These are phyloP conservation scores for Boletus speciosus DNA, from an alignment of 768 basidiomycete genomes.

Conservation along the genomic window DNA sequence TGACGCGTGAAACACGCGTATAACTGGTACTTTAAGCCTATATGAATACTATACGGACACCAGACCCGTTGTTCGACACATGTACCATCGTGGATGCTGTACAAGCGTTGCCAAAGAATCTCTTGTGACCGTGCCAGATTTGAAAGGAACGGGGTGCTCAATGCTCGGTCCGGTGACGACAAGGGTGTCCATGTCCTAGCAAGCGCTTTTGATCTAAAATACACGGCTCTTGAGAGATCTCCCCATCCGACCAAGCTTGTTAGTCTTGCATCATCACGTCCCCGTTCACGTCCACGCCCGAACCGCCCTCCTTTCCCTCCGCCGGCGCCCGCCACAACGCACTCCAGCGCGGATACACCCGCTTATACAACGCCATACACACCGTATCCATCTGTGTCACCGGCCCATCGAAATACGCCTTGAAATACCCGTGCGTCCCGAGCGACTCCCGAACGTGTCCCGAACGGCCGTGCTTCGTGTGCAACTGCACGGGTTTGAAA, in stretches of 20 bases:
- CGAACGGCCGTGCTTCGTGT: slow-evolving; percentile 85
- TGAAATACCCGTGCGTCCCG: slow-evolving; percentile 97
- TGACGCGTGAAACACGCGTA: not conserved
- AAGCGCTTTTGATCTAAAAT: not conserved
- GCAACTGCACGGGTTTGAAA: slow-evolving; percentile 89
- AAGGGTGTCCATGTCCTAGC: too few species aligned
- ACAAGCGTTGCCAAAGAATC: not conserved
- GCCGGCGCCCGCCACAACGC: slow-evolving; percentile 41
- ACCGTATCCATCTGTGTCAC: slow-evolving; percentile 96
- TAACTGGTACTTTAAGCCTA: not conserved
- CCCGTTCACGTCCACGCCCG: not conserved
- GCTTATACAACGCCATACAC: slow-evolving; percentile 93
- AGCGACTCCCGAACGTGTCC: slow-evolving; percentile 92
- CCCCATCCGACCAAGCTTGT: not conserved
- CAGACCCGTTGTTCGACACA: not conserved
- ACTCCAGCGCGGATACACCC: slow-evolving; percentile 89
- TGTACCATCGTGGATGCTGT: not conserved
- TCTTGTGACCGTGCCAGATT: not conserved
- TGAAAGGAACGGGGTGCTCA: not conserved
- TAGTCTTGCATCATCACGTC: slow-evolving; percentile 30
- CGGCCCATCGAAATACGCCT: slow-evolving; percentile 91
- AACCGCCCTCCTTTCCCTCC: not conserved
- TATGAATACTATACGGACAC: not conserved
- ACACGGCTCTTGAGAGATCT: not conserved
- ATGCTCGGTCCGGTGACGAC: not conserved